Base-by-base conservation (phyloP, 2,329 filamentous ascomycete genomes). In the Graphilbum ipis-grandicollis region DNA sequence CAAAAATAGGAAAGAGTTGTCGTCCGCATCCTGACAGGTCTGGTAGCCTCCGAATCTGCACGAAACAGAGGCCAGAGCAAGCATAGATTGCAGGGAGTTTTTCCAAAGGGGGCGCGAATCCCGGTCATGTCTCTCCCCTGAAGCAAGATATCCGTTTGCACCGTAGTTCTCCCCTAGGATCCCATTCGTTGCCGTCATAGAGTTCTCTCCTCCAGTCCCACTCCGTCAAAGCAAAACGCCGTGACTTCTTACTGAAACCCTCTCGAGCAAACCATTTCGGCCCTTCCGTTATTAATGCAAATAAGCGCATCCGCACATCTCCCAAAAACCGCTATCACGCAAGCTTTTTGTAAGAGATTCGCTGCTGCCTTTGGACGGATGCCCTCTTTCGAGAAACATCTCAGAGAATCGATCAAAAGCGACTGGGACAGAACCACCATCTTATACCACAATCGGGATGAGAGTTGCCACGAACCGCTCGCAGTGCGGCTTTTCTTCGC, bases 401-500 rank as follows among this genome's bases (percentile, higher is more conserved):
- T 10, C 21, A 10, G 21, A 23, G 5, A 10, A 23, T 23, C 21
- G 6, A 5, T 6, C 21, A 5, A 23, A 23, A 23, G 21, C 21
- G 21, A 23, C 21, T 6, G 21, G 10, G 21, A 23, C 21, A 10
- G 21, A 10, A 10, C 21, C n/a, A n/a, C n/a, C n/a, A n/a, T n/a
- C n/a, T n/a, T n/a, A n/a, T n/a, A n/a, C 21, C 21, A 23, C 21
- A 23, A 23, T 23, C 10, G 21, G 10, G 10, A 23, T 23, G 21
- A 23, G 6, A 5, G 5, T 23, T 23, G 5, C 10, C 21, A 10
- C 6, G 21, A 23, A 23, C 41, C 60, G 60, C 62, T 64, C 63
- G 65, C 62, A 66, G 9, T 28, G 14, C 12, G 7, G 64, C 62
- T 33, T 57, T 48, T 63, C 62, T 64, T 67, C 60, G 59, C 53